Base-by-base conservation (phyloP, 148 eudicot species). In the Fagopyrum tataricum region DNA sequence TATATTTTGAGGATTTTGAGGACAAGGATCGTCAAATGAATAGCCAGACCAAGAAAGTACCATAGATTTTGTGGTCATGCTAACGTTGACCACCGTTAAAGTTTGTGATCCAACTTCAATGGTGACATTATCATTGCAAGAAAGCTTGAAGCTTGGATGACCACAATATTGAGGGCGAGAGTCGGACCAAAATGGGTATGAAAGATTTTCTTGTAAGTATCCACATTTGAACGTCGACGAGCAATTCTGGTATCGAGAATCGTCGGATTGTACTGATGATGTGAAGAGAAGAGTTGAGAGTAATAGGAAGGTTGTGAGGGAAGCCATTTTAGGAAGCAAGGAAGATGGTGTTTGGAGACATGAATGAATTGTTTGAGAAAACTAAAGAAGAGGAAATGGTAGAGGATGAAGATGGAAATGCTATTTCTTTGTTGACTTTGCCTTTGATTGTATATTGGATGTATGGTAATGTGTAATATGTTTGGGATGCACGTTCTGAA, bases 81-180 rank as follows among this genome's bases (percentile, higher is more conserved):
- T 62, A 42, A 62, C 13, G 42, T 31, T 31, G 42, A 31, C 2
- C 7, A 62, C 67, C 10, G 12, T 6, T 7, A 62, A 5, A 0
- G 42, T 62, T 12, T 31, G 67, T 26, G 67, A 31, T 14, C 67
- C 67, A 42, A 31, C 1, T 13, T 26, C 15, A 10, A 62, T 13
- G 67, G 42, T 62, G 41, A 13, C 31, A 3, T 20, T 56, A 4
- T 10, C 14, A 6, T 39, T n/a, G 39, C 42, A 62, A 12, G 67
- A 26, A 5, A 62, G 67, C 67, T 62, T 26, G 42, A 62, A 62
- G 42, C 41, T 42, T 1, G 67, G 67, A 8, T 62, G 67, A 3
- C 67, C 67, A 14, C 67, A 62, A 17, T 62, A 62, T 26, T 62
- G 17, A 4, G 67, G 67, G 67, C 67, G 67, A 31, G 67, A 0